Evolutionary conservation across 2,329 filamentous ascomycete species (phyloP).

Genomic region (Periconia sp.): DNA sequence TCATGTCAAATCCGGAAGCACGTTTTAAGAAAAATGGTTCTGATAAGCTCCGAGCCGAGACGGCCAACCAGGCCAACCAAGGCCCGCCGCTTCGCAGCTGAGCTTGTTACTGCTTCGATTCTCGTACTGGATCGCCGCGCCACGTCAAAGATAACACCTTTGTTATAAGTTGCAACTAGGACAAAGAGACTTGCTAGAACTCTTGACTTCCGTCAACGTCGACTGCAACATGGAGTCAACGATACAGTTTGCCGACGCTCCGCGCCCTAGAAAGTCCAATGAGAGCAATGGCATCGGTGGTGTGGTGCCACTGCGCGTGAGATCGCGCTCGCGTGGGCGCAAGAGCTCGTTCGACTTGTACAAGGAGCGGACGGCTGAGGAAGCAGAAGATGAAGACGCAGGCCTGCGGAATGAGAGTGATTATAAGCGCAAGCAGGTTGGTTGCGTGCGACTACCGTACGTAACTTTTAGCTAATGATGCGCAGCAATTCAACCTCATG

Average conservation of each 20-base stretch:
- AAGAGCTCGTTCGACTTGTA: slow-evolving; percentile 66
- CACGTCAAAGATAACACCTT: slow-evolving; percentile 18
- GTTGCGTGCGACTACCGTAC: too few species aligned
- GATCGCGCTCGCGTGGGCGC: slow-evolving; percentile 22
- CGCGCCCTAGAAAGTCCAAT: slow-evolving; percentile 13
- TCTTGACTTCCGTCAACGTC: slow-evolving; percentile 5
- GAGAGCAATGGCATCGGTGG: slow-evolving; percentile 22
- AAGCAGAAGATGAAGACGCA: slow-evolving; percentile 39
- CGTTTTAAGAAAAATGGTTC: slow-evolving; percentile 8
- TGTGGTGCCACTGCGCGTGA: slow-evolving; percentile 28
- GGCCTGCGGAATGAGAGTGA: slow-evolving; percentile 37
- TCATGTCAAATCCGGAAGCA: slow-evolving; percentile 17
- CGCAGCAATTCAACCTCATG: slow-evolving; percentile 32
- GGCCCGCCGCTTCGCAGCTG: slow-evolving; percentile 5
- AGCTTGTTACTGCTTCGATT: slow-evolving; percentile 29
- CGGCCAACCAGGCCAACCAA: slow-evolving; percentile 33
- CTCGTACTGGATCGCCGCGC: slow-evolving; percentile 15
- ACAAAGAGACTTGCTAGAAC: too few species aligned
- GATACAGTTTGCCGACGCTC: slow-evolving; percentile 26
- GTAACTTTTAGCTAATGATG: slow-evolving; percentile 14
- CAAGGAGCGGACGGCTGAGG: slow-evolving; percentile 56
- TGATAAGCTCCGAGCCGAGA: slow-evolving; percentile 23
- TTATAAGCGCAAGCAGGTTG: slow-evolving; percentile 39
- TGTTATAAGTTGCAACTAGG: slow-evolving; percentile 18
- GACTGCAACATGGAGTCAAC: slow-evolving; percentile 28